phyloP scores from a whole-genome alignment of 2,329 filamentous ascomycete species.

The Pseudogymnoascus sp. region DNA sequence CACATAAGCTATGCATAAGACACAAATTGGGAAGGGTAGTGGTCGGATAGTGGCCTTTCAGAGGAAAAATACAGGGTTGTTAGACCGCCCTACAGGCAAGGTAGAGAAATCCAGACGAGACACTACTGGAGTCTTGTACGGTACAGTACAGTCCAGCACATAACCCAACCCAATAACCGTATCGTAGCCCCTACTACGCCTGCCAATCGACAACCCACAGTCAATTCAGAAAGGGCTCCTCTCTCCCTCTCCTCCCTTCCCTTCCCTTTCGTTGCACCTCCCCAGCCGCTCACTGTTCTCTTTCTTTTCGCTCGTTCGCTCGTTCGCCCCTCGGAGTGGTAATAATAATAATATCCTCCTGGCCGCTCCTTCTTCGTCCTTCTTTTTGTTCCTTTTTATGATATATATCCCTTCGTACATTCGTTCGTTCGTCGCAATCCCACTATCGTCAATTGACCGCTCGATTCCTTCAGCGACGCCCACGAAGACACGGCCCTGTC shows the following conservation, averaged over 20 bases:
- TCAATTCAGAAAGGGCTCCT: neutral
- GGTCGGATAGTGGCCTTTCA: too few species aligned
- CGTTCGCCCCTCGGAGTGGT: slow-evolving; percentile 1
- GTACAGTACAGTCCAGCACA: neutral
- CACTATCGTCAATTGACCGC: neutral
- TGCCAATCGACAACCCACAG: neutral
- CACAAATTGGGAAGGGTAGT: neutral
- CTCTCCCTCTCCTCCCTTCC: neutral
- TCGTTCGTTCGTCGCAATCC: slow-evolving; percentile 1
- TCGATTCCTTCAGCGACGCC: slow-evolving; percentile 2
- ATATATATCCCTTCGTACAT: neutral
- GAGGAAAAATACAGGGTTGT: neutral
- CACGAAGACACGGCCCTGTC: neutral
- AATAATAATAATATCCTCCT: slow-evolving; percentile 10
- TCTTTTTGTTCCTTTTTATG: slow-evolving; percentile 8
- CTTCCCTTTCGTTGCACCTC: slow-evolving; percentile 3
- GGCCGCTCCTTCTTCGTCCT: slow-evolving; percentile 3
- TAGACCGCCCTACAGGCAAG: neutral
- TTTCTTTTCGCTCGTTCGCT: slow-evolving; percentile 4
- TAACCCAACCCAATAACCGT: neutral
- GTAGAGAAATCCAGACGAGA: neutral
- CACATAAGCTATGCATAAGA: slow-evolving; percentile 3
- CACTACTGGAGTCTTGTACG: neutral
- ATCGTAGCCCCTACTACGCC: neutral
- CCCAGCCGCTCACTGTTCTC: slow-evolving; percentile 6